phyloP scores from a whole-genome alignment of 345 rosid species.

The Bruguiera sexangula region DNA sequence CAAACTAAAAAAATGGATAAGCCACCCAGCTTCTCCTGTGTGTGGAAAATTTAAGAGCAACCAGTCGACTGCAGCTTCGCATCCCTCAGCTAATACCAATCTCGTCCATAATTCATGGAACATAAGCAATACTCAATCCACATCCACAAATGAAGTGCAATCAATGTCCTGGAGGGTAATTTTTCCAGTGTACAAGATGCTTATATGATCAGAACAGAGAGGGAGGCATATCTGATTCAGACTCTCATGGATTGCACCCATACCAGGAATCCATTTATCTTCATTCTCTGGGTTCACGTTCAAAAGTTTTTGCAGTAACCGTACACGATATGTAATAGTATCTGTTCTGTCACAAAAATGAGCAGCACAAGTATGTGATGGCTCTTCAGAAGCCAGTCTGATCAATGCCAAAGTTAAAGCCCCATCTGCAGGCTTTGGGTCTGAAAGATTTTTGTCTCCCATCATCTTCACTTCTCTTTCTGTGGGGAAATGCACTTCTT shows the following conservation, averaged over 20 bases:
- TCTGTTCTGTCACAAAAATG: conserved; percentile 68
- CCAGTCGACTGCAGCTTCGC: not conserved
- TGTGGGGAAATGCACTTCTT: conserved; percentile 62
- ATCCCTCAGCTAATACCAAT: not conserved
- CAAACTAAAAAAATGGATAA: not conserved
- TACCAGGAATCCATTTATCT: conserved; percentile 54
- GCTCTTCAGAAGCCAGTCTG: conserved; percentile 70
- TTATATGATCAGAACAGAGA: conserved; percentile 65
- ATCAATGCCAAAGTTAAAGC: conserved; percentile 60
- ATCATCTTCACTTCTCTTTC: conserved; percentile 91
- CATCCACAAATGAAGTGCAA: conserved; percentile 50
- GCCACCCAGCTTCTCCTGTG: not conserved
- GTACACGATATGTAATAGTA: conserved; percentile 49
- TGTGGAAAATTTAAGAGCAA: not conserved
- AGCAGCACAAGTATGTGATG: conserved; percentile 54
- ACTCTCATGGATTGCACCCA: conserved; percentile 59
- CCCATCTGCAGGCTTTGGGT: conserved; percentile 85
- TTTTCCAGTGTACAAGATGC: conserved; percentile 64
- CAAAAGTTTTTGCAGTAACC: conserved; percentile 58
- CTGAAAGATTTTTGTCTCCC: conserved; percentile 80
- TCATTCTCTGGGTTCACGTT: conserved; percentile 44
- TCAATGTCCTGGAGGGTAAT: conserved; percentile 78
- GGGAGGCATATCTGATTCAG: conserved; percentile 62
- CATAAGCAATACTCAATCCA: conserved; percentile 31
- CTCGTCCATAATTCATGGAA: not conserved